phyloP scores from a whole-genome alignment of 805 yeast species.

The Pichia californica region DNA sequence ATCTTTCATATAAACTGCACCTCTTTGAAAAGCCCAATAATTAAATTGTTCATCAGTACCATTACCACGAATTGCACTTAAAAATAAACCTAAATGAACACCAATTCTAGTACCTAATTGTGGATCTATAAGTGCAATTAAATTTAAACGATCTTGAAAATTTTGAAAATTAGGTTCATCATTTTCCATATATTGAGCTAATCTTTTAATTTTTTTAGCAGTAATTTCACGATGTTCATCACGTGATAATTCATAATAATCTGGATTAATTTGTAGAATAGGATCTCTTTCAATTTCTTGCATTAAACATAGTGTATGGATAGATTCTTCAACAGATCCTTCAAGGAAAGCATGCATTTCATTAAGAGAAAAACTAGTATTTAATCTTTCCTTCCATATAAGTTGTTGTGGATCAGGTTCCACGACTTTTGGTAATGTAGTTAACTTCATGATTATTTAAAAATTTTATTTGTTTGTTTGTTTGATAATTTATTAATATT shows the following conservation, averaged over 20 bases:
- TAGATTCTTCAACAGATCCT: constrained; percentile 39
- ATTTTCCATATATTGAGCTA: constrained; percentile 51
- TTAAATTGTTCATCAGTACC: constrained; percentile 80
- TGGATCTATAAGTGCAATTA: constrained; percentile 68
- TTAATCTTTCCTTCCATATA: constrained; percentile 41
- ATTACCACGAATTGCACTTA: constrained; percentile 75
- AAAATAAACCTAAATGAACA: constrained; percentile 80
- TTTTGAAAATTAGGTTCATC: constrained; percentile 34
- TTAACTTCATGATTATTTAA: constrained; percentile 29
- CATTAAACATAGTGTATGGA: constrained; percentile 40
- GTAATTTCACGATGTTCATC: constrained; percentile 52
- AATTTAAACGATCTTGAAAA: constrained; percentile 53
- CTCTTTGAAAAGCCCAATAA: constrained; percentile 75
- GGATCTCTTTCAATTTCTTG: constrained; percentile 67
- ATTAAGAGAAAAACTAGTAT: constrained; percentile 36
- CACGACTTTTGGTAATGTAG: constrained; percentile 18
- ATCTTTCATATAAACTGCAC: constrained; percentile 51
- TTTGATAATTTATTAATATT: no score
- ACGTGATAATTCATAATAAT: constrained; percentile 53
- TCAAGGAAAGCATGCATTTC: constrained; percentile 53
- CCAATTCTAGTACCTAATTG: constrained; percentile 77
- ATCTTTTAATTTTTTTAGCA: constrained; percentile 53
- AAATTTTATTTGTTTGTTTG: no score
- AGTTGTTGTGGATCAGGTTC: constrained; percentile 32
- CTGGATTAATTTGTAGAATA: constrained; percentile 44